Base-by-base conservation (phyloP, 1,139 yeast genomes). In the Insectozyma bohioensis region DNA sequence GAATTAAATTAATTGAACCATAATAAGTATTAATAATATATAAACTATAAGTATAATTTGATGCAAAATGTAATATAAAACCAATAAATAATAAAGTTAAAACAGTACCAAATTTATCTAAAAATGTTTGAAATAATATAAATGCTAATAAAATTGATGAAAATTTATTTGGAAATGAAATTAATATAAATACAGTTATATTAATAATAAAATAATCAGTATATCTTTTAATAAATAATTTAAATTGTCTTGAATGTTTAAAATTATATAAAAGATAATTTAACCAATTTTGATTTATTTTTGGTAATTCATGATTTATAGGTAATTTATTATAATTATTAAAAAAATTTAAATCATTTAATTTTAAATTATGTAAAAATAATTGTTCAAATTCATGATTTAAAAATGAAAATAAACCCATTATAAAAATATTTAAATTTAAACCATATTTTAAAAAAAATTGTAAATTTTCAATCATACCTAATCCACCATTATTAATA, bases 71-170 rank as follows among this genome's bases (percentile, higher is more conserved):
- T 8, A 15, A 4, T 21, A 72, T 61, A 3, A 56, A 38, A 3
- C 59, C 52, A 31, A 67, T 65, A 7, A 72, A 53, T 3, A 53
- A 41, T 2, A 60, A 35, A 0, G 81, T 72, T 2, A 74, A 57
- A 1, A 67, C 49, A 0, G 75, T 58, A 2, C 83, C 83, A 10
- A 74, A 58, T 20, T 65, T 66, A 24, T 56, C 61, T 45, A 70
- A 58, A 41, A 76, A 63, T 8, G 63, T 60, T 37, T 60, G 63
- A 43, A 75, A 73, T 1, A 78, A 59, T 6, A 63, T 52, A 1
- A 61, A 43, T 1, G 77, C 71, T 14, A 73, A 48, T 1, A 69
- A 56, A 6, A 70, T 35, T 3, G 59, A 46, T 3, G 80, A 78
- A 14, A 70, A 36, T 24, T 52, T 36, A 8, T 33, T 49, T 4